Evolutionary conservation across 2,329 filamentous ascomycete genomes (phyloP).

Genomic region (Sarocladium kiliense): DNA sequence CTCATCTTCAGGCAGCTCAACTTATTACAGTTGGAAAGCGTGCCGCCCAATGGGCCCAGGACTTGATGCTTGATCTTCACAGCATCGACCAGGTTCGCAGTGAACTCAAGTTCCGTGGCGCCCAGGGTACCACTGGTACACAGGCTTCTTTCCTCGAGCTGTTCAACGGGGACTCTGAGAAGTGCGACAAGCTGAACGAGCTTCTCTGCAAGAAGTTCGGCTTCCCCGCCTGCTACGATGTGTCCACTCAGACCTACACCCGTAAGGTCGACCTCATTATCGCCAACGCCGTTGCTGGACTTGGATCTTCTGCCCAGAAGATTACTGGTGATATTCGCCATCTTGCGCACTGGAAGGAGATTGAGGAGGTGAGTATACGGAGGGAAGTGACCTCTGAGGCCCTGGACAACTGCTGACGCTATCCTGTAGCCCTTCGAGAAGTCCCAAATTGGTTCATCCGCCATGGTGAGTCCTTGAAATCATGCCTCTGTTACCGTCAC

Average conservation of each 20-base stretch:
- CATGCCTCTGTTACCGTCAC: neutral
- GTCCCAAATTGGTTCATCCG: constrained; percentile 67
- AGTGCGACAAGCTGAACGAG: constrained; percentile 50
- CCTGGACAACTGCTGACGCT: neutral
- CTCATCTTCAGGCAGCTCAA: constrained; percentile 63
- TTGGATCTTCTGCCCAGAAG: constrained; percentile 68
- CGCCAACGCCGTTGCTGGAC: constrained; percentile 72
- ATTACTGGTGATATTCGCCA: constrained; percentile 73
- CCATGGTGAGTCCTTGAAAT: constrained; percentile 31
- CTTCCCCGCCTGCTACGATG: constrained; percentile 43
- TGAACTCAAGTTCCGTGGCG: constrained; percentile 70
- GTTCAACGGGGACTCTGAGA: constrained; percentile 42
- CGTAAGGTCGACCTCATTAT: constrained; percentile 78
- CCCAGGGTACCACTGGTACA: constrained; percentile 63
- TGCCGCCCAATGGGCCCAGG: constrained; percentile 64
- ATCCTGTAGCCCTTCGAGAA: constrained; percentile 60
- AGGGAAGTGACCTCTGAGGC: neutral
- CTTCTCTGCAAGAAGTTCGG: constrained; percentile 50
- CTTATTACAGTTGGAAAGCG: constrained; percentile 60
- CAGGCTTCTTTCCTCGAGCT: constrained; percentile 64
- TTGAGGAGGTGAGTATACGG: constrained; percentile 55
- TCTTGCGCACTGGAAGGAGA: constrained; percentile 71
- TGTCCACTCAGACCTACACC: constrained; percentile 66
- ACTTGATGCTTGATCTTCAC: constrained; percentile 60
- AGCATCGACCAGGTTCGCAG: constrained; percentile 65